Evolutionary conservation across 805 yeast species (phyloP), one percentile per base, ranked within the genome.

Genomic region (Candida ficus): DNA sequence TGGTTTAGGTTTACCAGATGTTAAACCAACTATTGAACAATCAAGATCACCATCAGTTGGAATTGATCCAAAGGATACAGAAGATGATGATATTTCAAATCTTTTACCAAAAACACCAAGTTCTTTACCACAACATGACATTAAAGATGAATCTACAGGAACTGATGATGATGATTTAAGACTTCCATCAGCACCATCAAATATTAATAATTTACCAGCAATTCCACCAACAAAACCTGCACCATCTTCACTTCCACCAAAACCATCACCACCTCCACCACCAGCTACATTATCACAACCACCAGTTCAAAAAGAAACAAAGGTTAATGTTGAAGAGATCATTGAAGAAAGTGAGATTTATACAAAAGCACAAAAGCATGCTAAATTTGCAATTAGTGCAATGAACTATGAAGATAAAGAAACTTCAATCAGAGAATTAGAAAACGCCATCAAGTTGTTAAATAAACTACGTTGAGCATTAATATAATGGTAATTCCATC

Each of bases 301-400:
- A 16, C 25, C 29, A 32, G 25, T 39, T 9, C 25, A 36, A 4
- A 33, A 22, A 34, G 38, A 43, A 25, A 29, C 44, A 28, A 41
- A 43, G 12, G 22, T 49, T n/a, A 43, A 74, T 33, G 64, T 83
- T 13, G 52, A 61, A n/a, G 54, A 64, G 14, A 73, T 83, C 41
- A 58, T 83, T 53, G 71, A 73, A 42, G 66, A 68, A 13, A 73
- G 80, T 18, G 84, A 76, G 39, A 64, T 70, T 34, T 77, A 83
- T 17, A 55, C 76, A 9, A 67, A 71, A 49, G 76, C 81, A 1
- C 91, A 83, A 53, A 82, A 78, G 50, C 73, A 71, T 44, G 84
- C 90, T 25, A 82, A 77, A 55, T 84, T 79, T 57, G 91, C 89
- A 2, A 77, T 83, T 7, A 80, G 88, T 42, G 93, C 95, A 0